Evolutionary conservation across 257 asterid genomes (phyloP).

Genomic region (Nemophila menziesii): DNA sequence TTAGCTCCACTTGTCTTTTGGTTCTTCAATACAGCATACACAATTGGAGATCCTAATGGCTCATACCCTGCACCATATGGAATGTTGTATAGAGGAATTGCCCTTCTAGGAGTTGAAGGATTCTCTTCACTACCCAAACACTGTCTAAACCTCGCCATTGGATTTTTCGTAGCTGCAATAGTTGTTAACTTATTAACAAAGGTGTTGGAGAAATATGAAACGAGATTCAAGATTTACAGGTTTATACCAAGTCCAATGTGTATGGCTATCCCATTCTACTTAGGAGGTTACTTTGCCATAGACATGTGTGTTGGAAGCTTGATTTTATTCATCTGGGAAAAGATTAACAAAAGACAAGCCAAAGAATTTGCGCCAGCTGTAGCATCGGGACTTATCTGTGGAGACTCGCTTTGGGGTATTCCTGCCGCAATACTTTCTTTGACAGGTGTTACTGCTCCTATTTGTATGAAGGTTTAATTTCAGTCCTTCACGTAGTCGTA

Average conservation of each 20-base stretch:
- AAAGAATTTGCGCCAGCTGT: slow-evolving; percentile 38
- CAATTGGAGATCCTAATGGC: slow-evolving; percentile 34
- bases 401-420: slow-evolving; percentile 66
- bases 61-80: slow-evolving; percentile 48
- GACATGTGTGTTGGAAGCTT: slow-evolving; percentile 75
- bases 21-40: slow-evolving; percentile 47
- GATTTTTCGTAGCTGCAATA: slow-evolving; percentile 28
- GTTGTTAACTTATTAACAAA: slow-evolving; percentile 11
- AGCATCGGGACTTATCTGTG: slow-evolving; percentile 70
- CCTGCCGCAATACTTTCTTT: slow-evolving; percentile 54
- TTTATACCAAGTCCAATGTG: slow-evolving; percentile 70
- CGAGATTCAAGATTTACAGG: slow-evolving; percentile 28
- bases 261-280: slow-evolving; percentile 70
- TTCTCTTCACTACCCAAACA: slow-evolving; percentile 46
- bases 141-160: slow-evolving; percentile 31
- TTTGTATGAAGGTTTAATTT: slow-evolving; percentile 48
- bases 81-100: slow-evolving; percentile 38
- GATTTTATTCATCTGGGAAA: slow-evolving; percentile 33
- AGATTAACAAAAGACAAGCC: slow-evolving; percentile 25
- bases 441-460: slow-evolving; percentile 35
- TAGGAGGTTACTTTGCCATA: slow-evolving; percentile 54
- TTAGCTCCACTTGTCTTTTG: slow-evolving; percentile 44
- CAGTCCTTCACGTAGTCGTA: neutral
- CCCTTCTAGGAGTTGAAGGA: slow-evolving; percentile 52
- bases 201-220: slow-evolving; percentile 25